A percentile compares a stretch with the other conserved stretches of the same genome.
Evolutionary conservation across 1,284 basidiomycete species (phyloP).

Genomic region (Apiotrichum sp.): DNA sequence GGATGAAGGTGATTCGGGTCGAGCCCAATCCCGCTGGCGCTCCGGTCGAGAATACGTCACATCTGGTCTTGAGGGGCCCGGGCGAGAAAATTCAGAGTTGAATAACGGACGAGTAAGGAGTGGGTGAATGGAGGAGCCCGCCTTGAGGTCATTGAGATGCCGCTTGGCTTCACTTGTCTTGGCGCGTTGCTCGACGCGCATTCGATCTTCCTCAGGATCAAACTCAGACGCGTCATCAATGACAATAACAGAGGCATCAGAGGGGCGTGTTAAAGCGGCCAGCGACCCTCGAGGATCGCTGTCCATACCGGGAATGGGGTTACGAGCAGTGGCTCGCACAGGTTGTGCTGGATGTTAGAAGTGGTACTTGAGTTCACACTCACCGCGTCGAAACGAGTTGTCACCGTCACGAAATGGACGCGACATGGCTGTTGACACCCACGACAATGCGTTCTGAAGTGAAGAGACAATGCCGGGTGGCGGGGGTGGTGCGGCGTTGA

Average conservation of each 20-base stretch:
- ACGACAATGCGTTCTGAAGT: too few relatives aligned
- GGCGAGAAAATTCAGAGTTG: neutral
- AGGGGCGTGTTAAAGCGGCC: too few relatives aligned
- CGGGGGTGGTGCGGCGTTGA: too few relatives aligned
- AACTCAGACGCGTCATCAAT: conserved; percentile 1
- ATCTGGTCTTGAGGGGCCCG: neutral
- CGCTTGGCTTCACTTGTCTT: neutral
- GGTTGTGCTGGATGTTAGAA: too few relatives aligned
- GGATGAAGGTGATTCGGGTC: neutral
- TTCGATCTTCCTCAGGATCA: neutral
- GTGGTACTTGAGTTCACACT: too few relatives aligned
- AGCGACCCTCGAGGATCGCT: too few relatives aligned
- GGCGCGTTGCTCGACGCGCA: neutral
- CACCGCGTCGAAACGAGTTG: too few relatives aligned
- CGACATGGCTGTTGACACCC: too few relatives aligned
- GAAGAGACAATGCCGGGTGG: too few relatives aligned
- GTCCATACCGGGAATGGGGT: too few relatives aligned
- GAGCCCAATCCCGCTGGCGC: neutral
- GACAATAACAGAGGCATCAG: neutral
- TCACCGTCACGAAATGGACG: too few relatives aligned
- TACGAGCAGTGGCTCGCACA: too few relatives aligned
- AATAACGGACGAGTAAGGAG: neutral
- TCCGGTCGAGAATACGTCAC: neutral
- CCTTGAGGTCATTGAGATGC: conserved; percentile 10
- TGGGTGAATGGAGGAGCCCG: neutral